Percentiles rank a stretch among this genome's conserved stretches.
phyloP scores from a whole-genome alignment of 306 rosid genomes.

The Casuarina glauca region DNA sequence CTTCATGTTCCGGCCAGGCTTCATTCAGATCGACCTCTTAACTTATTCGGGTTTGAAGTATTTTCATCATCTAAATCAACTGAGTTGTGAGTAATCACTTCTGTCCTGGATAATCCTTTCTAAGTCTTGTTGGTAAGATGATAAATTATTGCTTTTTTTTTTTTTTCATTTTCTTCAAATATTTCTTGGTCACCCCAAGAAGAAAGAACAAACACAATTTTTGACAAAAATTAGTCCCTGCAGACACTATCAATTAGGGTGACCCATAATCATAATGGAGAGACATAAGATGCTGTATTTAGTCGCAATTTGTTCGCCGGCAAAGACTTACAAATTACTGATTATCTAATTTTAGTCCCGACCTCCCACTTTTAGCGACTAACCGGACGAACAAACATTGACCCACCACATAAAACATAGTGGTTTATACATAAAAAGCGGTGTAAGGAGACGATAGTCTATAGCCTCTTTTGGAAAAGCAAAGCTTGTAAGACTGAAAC shows the following conservation, averaged over 20 bases:
- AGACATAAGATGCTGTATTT: background rate
- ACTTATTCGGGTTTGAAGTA: too few species aligned
- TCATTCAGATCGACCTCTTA: too few species aligned
- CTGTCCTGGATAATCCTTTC: too few species aligned
- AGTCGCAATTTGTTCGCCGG: background rate
- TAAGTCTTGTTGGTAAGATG: too few species aligned
- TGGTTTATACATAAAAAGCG: background rate
- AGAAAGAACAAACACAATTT: background rate
- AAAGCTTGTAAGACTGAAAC: background rate
- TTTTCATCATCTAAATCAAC: too few species aligned
- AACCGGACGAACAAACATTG: background rate
- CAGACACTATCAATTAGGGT: too few species aligned
- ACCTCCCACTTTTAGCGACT: background rate
- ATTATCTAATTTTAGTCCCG: background rate
- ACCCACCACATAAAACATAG: background rate
- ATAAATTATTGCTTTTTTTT: too few species aligned
- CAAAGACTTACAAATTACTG: background rate
- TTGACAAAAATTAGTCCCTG: background rate
- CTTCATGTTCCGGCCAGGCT: too few species aligned
- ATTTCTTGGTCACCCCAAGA: too few species aligned
- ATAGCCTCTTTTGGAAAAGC: background rate
- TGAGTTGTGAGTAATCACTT: too few species aligned
- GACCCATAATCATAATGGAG: background rate
- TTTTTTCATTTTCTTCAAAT: too few species aligned
- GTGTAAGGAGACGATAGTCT: background rate